Evolutionary conservation across 441 rosid species (phyloP).

Genomic region (Erodium texanum): DNA sequence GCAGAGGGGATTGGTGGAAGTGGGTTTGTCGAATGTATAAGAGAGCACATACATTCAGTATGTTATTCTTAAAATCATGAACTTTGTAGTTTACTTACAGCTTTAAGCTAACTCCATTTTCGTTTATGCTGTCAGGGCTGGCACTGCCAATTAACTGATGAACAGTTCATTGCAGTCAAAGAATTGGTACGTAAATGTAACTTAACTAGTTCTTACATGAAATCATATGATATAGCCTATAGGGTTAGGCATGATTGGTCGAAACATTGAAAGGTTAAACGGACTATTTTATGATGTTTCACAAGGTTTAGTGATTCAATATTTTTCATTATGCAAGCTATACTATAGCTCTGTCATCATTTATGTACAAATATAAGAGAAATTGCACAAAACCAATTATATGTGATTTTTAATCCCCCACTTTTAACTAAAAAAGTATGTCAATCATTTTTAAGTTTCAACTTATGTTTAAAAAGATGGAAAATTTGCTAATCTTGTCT

Average conservation of each 20-base stretch:
- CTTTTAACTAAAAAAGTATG: too few species aligned
- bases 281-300: neutral
- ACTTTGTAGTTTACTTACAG: constrained; percentile 14
- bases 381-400: neutral
- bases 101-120: constrained; percentile 30
- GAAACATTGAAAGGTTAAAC: neutral
- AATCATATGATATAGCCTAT: neutral
- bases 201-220: neutral
- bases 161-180: constrained; percentile 97
- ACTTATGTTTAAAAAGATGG: too few species aligned
- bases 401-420: too few species aligned
- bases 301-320: neutral
- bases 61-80: constrained; percentile 22
- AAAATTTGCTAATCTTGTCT: too few species aligned
- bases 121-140: constrained; percentile 62
- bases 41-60: constrained; percentile 94
- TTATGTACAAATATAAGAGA: neutral
- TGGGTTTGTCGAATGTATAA: constrained; percentile 94
- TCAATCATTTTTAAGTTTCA: too few species aligned
- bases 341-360: neutral
- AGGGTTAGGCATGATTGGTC: neutral
- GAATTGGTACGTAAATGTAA: constrained; percentile 67
- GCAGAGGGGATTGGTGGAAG: constrained; percentile 99
- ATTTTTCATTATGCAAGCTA: neutral
- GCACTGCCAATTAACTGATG: constrained; percentile 79